These are phyloP conservation scores for Citrus reticulata DNA, from an alignment of 345 rosid species.

Conservation along the genomic window DNA sequence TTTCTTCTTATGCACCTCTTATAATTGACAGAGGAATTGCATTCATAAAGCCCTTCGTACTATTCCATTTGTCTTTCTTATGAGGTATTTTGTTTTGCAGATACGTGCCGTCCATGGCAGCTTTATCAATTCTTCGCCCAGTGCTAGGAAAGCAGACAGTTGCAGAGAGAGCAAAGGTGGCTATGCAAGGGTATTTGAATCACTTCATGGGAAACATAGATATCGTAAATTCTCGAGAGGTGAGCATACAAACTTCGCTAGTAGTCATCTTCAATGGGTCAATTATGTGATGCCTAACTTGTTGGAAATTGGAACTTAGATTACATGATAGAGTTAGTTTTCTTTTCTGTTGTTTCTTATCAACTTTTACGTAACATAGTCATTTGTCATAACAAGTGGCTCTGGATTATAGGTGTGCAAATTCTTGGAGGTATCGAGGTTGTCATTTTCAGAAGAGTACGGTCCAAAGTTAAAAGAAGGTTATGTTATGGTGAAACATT, in stretches of 20 bases:
- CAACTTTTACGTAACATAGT: background rate
- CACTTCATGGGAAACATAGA: constrained; percentile 86
- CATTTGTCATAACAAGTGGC: background rate
- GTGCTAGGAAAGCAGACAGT: constrained; percentile 56
- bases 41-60: background rate
- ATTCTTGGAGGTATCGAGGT: constrained; percentile 85
- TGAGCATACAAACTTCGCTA: constrained; percentile 20
- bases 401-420: constrained; percentile 67
- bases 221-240: constrained; percentile 85
- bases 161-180: constrained; percentile 66
- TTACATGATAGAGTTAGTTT: background rate
- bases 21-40: background rate
- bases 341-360: background rate
- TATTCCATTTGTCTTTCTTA: constrained; percentile 4
- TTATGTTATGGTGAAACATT: constrained; percentile 69
- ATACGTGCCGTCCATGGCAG: constrained; percentile 76
- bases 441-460: constrained; percentile 73
- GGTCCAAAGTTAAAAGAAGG: constrained; percentile 94
- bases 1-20: background rate
- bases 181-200: constrained; percentile 88
- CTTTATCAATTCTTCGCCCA: constrained; percentile 71
- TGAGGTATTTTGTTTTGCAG: constrained; percentile 29
- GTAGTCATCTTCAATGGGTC: background rate
- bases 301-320: background rate
- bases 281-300: background rate